Evolutionary conservation across 2,329 filamentous ascomycete species (phyloP).

Genomic region (Penicillium aurantiogriseum): DNA sequence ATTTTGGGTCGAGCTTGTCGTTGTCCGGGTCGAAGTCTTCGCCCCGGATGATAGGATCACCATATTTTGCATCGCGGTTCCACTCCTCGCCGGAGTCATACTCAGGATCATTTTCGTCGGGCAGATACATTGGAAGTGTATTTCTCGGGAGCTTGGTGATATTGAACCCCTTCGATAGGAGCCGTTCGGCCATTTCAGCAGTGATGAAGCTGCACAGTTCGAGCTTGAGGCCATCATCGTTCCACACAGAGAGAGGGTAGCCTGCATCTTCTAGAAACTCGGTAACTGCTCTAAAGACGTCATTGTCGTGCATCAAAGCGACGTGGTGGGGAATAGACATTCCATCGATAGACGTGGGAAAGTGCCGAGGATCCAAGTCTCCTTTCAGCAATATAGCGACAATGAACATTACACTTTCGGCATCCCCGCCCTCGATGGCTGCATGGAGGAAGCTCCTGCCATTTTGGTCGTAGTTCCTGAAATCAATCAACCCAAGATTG

Average conservation of each 20-base stretch:
- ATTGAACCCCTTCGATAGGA: slow-evolving; percentile 3
- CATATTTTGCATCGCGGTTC: slow-evolving; percentile 1
- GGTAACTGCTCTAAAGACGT: background rate
- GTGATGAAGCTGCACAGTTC: slow-evolving; percentile 3
- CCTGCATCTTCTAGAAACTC: background rate
- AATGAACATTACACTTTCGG: background rate
- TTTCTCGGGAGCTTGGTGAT: slow-evolving; percentile 4
- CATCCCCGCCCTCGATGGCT: background rate
- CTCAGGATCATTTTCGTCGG: background rate
- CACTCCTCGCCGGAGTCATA: background rate
- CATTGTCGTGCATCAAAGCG: background rate
- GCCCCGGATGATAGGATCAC: background rate
- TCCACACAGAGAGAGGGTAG: slow-evolving; percentile 1
- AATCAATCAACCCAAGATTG: background rate
- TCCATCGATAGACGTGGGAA: slow-evolving; percentile 1
- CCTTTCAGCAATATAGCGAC: background rate
- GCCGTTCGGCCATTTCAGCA: background rate
- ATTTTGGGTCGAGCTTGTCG: background rate
- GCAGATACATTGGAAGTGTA: slow-evolving; percentile 1
- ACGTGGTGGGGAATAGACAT: slow-evolving; percentile 6
- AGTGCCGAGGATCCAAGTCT: background rate
- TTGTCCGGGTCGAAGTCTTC: background rate
- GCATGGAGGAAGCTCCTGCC: slow-evolving; percentile 1
- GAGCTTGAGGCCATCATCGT: slow-evolving; percentile 4
- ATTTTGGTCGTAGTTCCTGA: background rate